Base-by-base conservation (phyloP, 352 stramenopile genomes). In the Globisporangium yorkense region DNA sequence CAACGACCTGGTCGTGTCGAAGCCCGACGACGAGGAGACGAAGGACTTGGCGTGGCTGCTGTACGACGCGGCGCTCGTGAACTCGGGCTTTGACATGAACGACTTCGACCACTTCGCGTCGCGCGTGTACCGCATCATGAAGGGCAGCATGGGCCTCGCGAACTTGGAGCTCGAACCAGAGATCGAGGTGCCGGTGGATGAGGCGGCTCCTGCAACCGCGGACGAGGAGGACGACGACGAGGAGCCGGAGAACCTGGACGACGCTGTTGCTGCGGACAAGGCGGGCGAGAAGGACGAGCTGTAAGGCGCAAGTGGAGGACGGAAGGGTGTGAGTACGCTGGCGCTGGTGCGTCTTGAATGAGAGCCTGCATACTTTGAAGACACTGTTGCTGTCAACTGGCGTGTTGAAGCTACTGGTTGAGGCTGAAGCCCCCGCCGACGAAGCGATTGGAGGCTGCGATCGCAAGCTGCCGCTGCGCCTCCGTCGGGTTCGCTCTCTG, bases 51-150 rank as follows among this genome's bases (percentile, higher is more conserved):
- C 96, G 12, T 98, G 94, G 90, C 81, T 99, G 21, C 77, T 99
- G 4, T 98, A 98, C 70, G 97, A 99, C 66, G 98, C 97, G 29
- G 96, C 97, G 5, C 81, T 99, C 45, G 84, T 99, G 68, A 98
- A 97, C 68, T 98, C 95, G 49, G 97, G 97, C 61, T 99, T 98
- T 62, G 87, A 93, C 57, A 94, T 99, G 68, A 82, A 92, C 40
- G 93, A 99, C 57, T 76, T 85, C 27, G 92, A 97, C 54, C 85
- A 90, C 54, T 99, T 98, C 65, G 92, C 92, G 18, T 69, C 81
- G 51, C 89, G 97, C 48, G 94, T 99, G 70, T 94, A 97, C 62
- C 81, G 89, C 51, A 78, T 98, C 45, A 89, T 99, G 73, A 96
- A 97, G 80, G 77, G 63, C 44, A 91, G 80, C 68, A 91, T 99